A percentile compares a stretch with the other conserved stretches of the same genome.
phyloP scores from a whole-genome alignment of 2,329 filamentous ascomycete species.

The Mycosphaerelloides madeirae region DNA sequence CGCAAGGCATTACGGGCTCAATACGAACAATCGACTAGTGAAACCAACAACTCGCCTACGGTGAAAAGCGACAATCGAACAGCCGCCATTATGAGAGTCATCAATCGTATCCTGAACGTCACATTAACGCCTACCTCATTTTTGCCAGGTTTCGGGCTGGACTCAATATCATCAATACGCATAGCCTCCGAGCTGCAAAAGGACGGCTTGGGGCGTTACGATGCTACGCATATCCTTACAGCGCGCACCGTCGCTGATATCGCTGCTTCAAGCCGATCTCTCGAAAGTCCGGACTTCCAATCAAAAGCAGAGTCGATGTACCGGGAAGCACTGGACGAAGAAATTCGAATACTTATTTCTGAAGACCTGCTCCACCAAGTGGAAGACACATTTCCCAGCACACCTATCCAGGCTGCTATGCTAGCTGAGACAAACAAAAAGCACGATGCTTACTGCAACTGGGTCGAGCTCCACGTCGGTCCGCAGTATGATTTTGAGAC shows the following conservation, averaged over 20 bases:
- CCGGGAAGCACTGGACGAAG: conserved; percentile 4
- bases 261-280: not conserved
- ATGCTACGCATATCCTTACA: conserved; percentile 59
- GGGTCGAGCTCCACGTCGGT: conserved; percentile 61
- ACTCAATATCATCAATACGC: conserved; percentile 61
- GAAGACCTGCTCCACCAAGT: conserved; percentile 11
- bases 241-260: conserved; percentile 43
- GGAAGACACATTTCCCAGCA: conserved; percentile 56
- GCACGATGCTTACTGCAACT: conserved; percentile 68
- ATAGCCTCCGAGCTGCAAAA: conserved; percentile 61
- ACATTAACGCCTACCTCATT: conserved; percentile 31
- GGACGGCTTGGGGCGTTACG: conserved; percentile 49
- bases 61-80: conserved; percentile 5
- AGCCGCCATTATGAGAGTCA: conserved; percentile 12
- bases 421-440: conserved; percentile 64
- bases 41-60: conserved; percentile 25
- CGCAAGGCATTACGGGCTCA: conserved; percentile 57
- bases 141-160: conserved; percentile 56
- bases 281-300: not conserved
- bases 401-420: conserved; percentile 73
- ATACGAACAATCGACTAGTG: conserved; percentile 38
- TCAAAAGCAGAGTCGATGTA: conserved; percentile 7
- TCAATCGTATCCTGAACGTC: conserved; percentile 18
- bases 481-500: conserved; percentile 7
- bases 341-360: conserved; percentile 4